Conservation (phyloP, 257 asterid species). For the Parsonsia alboflavescens region DNA sequence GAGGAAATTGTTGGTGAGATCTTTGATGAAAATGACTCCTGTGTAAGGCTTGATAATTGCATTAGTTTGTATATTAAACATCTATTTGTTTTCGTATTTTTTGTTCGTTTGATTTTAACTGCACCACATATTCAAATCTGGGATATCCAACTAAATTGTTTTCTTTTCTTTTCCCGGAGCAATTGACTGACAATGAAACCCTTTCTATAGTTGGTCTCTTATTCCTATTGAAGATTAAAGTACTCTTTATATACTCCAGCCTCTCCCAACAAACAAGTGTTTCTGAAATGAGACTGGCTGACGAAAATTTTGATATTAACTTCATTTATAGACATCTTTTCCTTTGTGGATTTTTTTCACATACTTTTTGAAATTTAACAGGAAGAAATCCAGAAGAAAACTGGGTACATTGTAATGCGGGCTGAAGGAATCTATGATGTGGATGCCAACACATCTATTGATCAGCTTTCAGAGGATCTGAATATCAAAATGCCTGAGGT, state of each 20-base stretch:
- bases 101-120: neutral
- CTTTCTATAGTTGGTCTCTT: neutral
- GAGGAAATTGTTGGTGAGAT: conserved; percentile 99
- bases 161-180: neutral
- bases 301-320: neutral
- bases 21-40: conserved; percentile 95
- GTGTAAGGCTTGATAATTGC: conserved; percentile 43
- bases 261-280: neutral
- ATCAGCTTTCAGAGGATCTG: conserved; percentile 96
- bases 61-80: neutral
- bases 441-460: conserved; percentile 96
- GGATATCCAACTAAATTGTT: neutral
- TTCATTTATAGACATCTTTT: neutral
- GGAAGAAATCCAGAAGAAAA: conserved; percentile 99
- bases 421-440: conserved; percentile 93
- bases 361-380: conserved; percentile 28
- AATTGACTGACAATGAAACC: neutral
- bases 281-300: neutral
- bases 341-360: neutral
- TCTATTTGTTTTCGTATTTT: neutral
- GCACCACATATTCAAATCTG: no score
- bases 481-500: conserved; percentile 96
- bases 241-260: neutral
- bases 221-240: neutral
- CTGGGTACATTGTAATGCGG: conserved; percentile 95